Evolutionary conservation across 2,329 filamentous ascomycete species (phyloP), one percentile per base, ranked within the genome.

Genomic region (Aspergillus quadricinctus): DNA sequence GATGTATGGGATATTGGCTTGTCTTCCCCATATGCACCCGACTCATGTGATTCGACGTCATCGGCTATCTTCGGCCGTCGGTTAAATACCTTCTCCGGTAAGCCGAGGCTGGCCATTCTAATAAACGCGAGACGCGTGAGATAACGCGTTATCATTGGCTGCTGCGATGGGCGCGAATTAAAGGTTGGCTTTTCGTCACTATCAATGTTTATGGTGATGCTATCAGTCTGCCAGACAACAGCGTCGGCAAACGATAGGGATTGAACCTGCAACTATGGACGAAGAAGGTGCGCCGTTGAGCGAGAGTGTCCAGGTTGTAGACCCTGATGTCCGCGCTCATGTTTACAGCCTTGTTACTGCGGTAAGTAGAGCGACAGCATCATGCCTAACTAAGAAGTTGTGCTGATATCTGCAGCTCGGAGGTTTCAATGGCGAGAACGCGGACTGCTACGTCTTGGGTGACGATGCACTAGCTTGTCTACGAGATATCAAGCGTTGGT

Each of bases 291-390:
- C 70, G 53, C 68, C 74, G 51, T 61, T 71, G 53, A 69, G 65
- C 69, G 77, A 78, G 60, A 79, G 78, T 69, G 75, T 77, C 55
- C 71, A 78, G 64, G 80, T 88, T 57, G 89, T 97, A 55, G 92
- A 97, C 72, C 90, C 92, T 45, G 90, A 96, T 78, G 91, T 97
- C 67, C 88, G 92, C 70, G 92, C 92, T 28, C 90, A 97, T 76
- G 87, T 99, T 69, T 93, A 90, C 77, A 96, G 90, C 77, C 86
- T 99, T 31, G 89, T 96, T 61, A 93, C 92, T 69, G 94, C 94
- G 59, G 92, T 95, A 81, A 71, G 88, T 82, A 27, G 41, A 49
- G 49, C 21, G 43, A 25, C 10, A n/a, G n/a, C n/a, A n/a, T n/a
- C n/a, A n/a, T n/a, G n/a, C n/a, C n/a, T n/a, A n/a, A 50, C n/a